Percentiles rank a stretch among this genome's conserved stretches.
Evolutionary conservation across 192 early-diverging fungal species (phyloP).

Genomic region (Dissophora globulifera): DNA sequence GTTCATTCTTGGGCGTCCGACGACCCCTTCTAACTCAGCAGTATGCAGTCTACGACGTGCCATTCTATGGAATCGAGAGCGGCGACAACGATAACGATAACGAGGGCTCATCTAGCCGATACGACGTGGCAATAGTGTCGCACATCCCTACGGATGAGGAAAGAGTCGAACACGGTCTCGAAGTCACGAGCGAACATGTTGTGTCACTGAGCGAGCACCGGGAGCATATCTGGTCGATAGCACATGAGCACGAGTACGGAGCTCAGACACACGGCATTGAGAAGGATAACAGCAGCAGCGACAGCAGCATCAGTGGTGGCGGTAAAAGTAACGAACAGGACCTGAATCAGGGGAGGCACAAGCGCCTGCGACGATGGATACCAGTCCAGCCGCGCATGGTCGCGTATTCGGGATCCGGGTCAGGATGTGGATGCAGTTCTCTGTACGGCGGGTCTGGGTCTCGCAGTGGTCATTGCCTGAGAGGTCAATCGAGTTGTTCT

Average conservation of each 20-base stretch:
- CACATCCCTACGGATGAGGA: background rate
- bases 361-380: background rate
- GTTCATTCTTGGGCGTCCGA: background rate
- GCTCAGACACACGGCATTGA: too few relatives aligned
- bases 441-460: too few relatives aligned
- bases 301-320: background rate
- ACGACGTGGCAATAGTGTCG: background rate
- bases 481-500: too few relatives aligned
- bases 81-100: too few relatives aligned
- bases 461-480: too few relatives aligned
- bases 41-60: background rate
- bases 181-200: too few relatives aligned
- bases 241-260: slow-evolving; percentile 17
- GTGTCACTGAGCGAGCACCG: background rate
- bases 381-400: background rate
- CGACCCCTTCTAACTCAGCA: background rate
- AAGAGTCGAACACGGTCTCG: background rate
- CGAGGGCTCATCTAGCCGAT: slow-evolving; percentile 5
- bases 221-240: slow-evolving; percentile 20
- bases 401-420: background rate
- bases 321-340: background rate
- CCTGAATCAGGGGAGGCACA: background rate
- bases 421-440: too few relatives aligned
- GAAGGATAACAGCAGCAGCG: too few relatives aligned
- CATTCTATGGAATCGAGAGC: slow-evolving; percentile 30